Conservation (phyloP, 2,329 filamentous ascomycete species). For the Shiraia bambusicola region DNA sequence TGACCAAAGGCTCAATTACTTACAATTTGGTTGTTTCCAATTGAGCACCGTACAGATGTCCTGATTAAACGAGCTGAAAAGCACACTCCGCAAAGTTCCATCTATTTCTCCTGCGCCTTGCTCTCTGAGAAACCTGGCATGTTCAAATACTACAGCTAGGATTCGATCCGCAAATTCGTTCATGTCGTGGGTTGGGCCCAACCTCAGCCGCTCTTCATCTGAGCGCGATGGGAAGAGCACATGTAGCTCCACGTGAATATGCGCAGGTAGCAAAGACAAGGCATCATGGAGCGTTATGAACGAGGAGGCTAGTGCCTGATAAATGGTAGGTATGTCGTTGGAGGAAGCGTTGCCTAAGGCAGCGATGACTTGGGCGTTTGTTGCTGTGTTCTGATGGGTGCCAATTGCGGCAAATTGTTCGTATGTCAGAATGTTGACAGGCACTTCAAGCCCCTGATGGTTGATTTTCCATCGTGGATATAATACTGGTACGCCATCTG, state of each 20-base stretch:
- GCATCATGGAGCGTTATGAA: conserved; percentile 80
- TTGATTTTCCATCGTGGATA: conserved; percentile 82
- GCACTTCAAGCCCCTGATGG: conserved; percentile 75
- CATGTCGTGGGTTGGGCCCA: conserved; percentile 77
- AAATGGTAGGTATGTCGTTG: conserved; percentile 58
- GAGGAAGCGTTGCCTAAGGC: conserved; percentile 27
- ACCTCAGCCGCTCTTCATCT: conserved; percentile 69
- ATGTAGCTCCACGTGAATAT: conserved; percentile 89
- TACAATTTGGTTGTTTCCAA: conserved; percentile 98
- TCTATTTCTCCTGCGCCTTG: conserved; percentile 55
- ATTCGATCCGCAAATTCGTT: conserved; percentile 85
- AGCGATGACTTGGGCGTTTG: conserved; percentile 24
- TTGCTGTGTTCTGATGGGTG: conserved; percentile 30
- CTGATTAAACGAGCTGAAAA: conserved; percentile 91
- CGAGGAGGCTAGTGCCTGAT: conserved; percentile 70
- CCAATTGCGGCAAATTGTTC: conserved; percentile 64
- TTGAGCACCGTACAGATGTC: conserved; percentile 91
- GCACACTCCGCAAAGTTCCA: conserved; percentile 78
- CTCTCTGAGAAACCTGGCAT: conserved; percentile 70
- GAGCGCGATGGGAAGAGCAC: conserved; percentile 78
- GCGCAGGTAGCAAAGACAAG: conserved; percentile 70
- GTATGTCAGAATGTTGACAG: conserved; percentile 75
- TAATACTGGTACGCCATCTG: conserved; percentile 81
- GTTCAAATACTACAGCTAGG: conserved; percentile 84
- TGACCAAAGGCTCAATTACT: conserved; percentile 31